phyloP scores from a whole-genome alignment of 179 eudicot genomes.

The Actinidia polygama region DNA sequence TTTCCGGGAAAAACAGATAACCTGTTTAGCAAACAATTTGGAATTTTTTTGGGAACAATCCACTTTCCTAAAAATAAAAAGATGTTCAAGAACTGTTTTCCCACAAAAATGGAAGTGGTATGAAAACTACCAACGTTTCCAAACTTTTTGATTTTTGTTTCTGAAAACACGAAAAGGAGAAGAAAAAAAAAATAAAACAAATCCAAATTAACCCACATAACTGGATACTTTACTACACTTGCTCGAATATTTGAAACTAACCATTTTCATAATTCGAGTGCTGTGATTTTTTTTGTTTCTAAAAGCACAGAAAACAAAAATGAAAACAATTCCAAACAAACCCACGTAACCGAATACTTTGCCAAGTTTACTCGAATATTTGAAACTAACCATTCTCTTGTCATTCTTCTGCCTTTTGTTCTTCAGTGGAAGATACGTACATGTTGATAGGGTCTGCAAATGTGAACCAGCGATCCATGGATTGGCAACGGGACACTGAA shows the following conservation, averaged over 20 bases:
- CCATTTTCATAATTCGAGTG: too few relatives aligned
- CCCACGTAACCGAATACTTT: too few relatives aligned
- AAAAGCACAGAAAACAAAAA: too few relatives aligned
- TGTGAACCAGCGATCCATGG: conserved; percentile 94
- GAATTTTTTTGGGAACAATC: not conserved
- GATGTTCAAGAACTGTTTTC: not conserved
- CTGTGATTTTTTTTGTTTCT: too few relatives aligned
- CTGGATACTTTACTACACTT: not conserved
- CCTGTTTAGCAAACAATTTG: not conserved
- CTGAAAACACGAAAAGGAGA: too few relatives aligned
- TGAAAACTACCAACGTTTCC: not conserved
- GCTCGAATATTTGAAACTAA: too few relatives aligned
- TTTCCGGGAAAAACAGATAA: not conserved
- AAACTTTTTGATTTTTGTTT: not conserved
- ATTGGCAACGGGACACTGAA: conserved; percentile 91
- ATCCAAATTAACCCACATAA: not conserved
- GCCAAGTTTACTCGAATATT: not conserved
- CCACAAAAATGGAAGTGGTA: not conserved
- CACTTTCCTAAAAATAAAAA: not conserved
- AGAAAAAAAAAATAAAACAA: too few relatives aligned
- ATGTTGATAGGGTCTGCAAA: conserved; percentile 89
- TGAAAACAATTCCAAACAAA: too few relatives aligned
- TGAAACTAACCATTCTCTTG: not conserved
- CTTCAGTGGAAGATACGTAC: conserved; percentile 85
- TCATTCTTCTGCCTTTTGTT: not conserved